Conservation (phyloP, 2,329 filamentous ascomycete species). For the Amphichorda felina region DNA sequence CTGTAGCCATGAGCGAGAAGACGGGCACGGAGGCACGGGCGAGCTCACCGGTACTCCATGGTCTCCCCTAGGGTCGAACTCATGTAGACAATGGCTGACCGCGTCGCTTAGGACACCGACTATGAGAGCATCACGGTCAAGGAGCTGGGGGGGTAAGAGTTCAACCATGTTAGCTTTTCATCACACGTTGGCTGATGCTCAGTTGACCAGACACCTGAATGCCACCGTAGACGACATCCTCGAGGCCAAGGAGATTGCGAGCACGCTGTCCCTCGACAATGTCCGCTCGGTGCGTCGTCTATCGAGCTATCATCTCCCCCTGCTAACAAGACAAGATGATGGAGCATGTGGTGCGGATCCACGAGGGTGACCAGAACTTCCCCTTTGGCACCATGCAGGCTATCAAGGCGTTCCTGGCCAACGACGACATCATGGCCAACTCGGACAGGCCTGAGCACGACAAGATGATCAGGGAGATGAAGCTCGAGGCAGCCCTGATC, state of each 20-base stretch:
- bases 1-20: too few relatives aligned
- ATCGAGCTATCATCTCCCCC: not conserved
- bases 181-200: too few relatives aligned
- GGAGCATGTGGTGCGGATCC: constrained; percentile 10
- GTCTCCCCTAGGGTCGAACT: too few relatives aligned
- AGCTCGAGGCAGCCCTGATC: constrained; percentile 37
- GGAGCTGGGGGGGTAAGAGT: too few relatives aligned
- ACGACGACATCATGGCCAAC: constrained; percentile 16
- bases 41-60: too few relatives aligned
- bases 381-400: constrained; percentile 9
- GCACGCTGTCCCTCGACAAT: constrained; percentile 17
- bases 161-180: too few relatives aligned
- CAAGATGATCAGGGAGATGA: constrained; percentile 36
- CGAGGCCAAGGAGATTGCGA: constrained; percentile 26
- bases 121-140: too few relatives aligned
- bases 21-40: too few relatives aligned
- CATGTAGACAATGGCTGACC: too few relatives aligned
- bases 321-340: constrained; percentile 6
- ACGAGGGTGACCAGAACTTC: constrained; percentile 14
- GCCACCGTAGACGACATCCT: constrained; percentile 30
- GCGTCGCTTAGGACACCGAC: too few relatives aligned
- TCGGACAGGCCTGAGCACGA: constrained; percentile 24
- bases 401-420: constrained; percentile 12
- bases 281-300: constrained; percentile 15
- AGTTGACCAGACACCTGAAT: too few relatives aligned